Evolutionary conservation across 2,329 filamentous ascomycete species (phyloP).

Genomic region (Falciphora oryzae): DNA sequence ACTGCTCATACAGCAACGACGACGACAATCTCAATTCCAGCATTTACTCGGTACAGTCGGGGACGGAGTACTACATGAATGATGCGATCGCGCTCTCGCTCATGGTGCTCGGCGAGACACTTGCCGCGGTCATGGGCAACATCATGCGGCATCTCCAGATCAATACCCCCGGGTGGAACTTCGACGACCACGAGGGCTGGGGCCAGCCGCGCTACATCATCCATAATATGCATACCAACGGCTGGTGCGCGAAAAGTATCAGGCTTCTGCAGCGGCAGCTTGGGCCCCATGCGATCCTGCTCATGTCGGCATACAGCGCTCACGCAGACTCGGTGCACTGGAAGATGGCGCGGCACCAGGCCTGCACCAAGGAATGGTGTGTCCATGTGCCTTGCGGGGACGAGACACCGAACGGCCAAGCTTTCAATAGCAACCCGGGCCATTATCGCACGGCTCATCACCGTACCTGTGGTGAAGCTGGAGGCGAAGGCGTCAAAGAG

Average conservation of each 20-base stretch:
- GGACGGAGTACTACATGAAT: not conserved
- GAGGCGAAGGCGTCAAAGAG: not conserved
- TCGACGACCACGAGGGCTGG: slow-evolving; percentile 1
- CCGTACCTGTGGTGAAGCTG: not conserved
- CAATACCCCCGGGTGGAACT: not conserved
- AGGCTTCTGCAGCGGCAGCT: not conserved
- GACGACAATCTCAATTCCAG: too few relatives aligned
- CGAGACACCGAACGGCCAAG: too few relatives aligned
- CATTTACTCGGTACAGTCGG: too few relatives aligned
- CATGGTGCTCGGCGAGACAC: slow-evolving; percentile 2
- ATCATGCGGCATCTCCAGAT: not conserved
- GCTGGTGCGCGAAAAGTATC: not conserved
- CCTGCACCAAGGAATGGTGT: not conserved
- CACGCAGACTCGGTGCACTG: not conserved
- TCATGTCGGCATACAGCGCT: not conserved
- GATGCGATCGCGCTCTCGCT: not conserved
- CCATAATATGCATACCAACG: not conserved
- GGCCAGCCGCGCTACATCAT: not conserved
- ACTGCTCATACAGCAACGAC: not conserved
- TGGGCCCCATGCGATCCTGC: not conserved
- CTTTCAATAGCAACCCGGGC: too few relatives aligned
- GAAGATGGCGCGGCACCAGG: not conserved
- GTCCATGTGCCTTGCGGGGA: too few relatives aligned
- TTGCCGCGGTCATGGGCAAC: slow-evolving; percentile 1
- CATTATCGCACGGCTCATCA: too few relatives aligned